Base-by-base conservation (phyloP, 257 asterid genomes). In the Lycium ferocissimum region DNA sequence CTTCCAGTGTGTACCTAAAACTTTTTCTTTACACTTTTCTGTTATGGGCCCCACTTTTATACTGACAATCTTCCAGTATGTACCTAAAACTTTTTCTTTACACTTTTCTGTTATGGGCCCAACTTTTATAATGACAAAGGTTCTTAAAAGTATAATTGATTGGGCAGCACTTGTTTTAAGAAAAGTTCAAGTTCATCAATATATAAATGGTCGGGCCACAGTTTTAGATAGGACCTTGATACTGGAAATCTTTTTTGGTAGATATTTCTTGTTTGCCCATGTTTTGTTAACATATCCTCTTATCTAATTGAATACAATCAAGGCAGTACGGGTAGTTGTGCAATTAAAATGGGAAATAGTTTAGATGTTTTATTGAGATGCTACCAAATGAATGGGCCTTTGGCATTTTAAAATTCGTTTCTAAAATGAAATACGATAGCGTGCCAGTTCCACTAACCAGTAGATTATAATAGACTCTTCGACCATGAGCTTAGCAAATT, bases 311-410 rank as follows among this genome's bases (percentile, higher is more conserved):
- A 51, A 51, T 51, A 13, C 20, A 76, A 40, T 76, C 40, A 51
- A 26, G 82, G 63, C 15, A 76, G 82, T 20, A 26, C 12, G 45
- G 26, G 7, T 76, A 76, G 20, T 22, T 76, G 63, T 51, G 63
- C 43, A 51, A 35, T 76, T 76, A 51, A 76, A 51, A 63, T 26
- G 26, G 14, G 40, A 51, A 51, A 76, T 33, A 51, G 3, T 13
- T 76, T 76, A 3, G 82, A 14, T 22, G 47, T 51, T 76, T 53
- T 51, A 26, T 53, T 26, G 40, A 26, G 82, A 76, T 51, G 59
- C 82, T 49, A 51, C 37, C 61, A 6, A 75, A 20, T 49, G 43
- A 75, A 72, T 72, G 80, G 80, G 35, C 58, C 58, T 72, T 20
- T 49, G 40, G 45, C 40, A 20, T 22, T 73, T 69, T 47, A 20